phyloP scores from a whole-genome alignment of 257 asterid species.

The Nicotiana paniculata region DNA sequence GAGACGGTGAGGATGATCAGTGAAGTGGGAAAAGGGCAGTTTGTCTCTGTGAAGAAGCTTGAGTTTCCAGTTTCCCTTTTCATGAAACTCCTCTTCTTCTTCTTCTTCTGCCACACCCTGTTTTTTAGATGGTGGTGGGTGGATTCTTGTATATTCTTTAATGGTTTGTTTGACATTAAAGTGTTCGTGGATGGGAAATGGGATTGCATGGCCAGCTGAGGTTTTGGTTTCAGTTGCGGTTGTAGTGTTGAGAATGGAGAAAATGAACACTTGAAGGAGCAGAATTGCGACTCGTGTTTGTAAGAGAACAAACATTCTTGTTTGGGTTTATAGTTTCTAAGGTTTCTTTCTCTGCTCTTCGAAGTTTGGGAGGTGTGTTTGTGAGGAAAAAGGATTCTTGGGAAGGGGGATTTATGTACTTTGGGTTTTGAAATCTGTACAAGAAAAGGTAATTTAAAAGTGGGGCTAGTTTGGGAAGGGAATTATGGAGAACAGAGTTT shows the following conservation, averaged over 20 bases:
- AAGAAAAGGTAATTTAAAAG: not conserved
- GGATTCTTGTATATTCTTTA: slow-evolving; percentile 28
- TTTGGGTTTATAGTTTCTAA: not conserved
- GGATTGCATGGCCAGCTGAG: slow-evolving; percentile 66
- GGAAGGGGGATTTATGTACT: slow-evolving; percentile 38
- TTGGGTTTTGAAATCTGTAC: slow-evolving; percentile 32
- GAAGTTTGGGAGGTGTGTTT: not conserved
- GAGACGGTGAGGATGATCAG: slow-evolving; percentile 53
- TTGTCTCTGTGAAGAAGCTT: slow-evolving; percentile 57
- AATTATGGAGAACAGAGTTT: not conserved
- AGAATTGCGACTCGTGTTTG: not conserved
- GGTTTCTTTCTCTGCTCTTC: not conserved
- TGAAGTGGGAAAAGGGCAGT: slow-evolving; percentile 40
- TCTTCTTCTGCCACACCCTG: slow-evolving; percentile 6
- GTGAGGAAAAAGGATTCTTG: slow-evolving; percentile 12
- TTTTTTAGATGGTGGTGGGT: slow-evolving; percentile 14
- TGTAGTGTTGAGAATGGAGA: slow-evolving; percentile 12
- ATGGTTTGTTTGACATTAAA: slow-evolving; percentile 50
- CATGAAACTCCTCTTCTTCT: not conserved
- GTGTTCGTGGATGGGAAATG: slow-evolving; percentile 62
- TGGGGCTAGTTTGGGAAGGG: slow-evolving; percentile 6
- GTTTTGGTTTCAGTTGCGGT: slow-evolving; percentile 44
- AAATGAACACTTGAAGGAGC: slow-evolving; percentile 12
- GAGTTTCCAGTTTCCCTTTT: slow-evolving; percentile 28
- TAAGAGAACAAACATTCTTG: slow-evolving; percentile 9